Percentiles rank a stretch among this genome's conserved stretches.
phyloP scores from a whole-genome alignment of 305 asterid species.

The Ajuga reptans region DNA sequence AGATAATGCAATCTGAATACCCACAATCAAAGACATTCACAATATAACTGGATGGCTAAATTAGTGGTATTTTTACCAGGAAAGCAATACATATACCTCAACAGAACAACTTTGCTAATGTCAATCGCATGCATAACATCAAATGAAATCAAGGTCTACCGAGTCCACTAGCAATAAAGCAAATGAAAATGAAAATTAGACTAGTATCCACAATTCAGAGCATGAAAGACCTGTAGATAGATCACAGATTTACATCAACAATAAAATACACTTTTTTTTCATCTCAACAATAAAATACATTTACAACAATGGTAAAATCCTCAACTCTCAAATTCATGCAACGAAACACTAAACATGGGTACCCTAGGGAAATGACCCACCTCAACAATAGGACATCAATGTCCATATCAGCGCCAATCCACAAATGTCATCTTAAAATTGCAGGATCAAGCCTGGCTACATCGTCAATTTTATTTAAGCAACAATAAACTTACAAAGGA shows the following conservation, averaged over 20 bases:
- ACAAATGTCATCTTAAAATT: neutral
- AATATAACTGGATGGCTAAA: neutral
- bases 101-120: neutral
- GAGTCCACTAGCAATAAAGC: neutral
- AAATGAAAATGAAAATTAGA: neutral
- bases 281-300: conserved; percentile 8
- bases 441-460: neutral
- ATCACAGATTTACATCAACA: neutral
- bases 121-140: neutral
- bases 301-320: neutral
- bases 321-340: neutral
- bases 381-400: neutral
- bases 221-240: neutral
- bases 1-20: neutral
- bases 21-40: neutral
- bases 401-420: neutral
- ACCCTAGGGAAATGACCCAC: neutral
- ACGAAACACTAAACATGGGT: neutral
- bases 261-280: neutral
- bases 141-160: neutral
- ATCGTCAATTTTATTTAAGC: neutral
- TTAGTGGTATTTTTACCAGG: neutral
- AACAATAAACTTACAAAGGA: neutral
- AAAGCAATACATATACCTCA: neutral
- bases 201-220: neutral